Base-by-base conservation (phyloP, 2,329 filamentous ascomycete species). In the Fusarium buxicola region DNA sequence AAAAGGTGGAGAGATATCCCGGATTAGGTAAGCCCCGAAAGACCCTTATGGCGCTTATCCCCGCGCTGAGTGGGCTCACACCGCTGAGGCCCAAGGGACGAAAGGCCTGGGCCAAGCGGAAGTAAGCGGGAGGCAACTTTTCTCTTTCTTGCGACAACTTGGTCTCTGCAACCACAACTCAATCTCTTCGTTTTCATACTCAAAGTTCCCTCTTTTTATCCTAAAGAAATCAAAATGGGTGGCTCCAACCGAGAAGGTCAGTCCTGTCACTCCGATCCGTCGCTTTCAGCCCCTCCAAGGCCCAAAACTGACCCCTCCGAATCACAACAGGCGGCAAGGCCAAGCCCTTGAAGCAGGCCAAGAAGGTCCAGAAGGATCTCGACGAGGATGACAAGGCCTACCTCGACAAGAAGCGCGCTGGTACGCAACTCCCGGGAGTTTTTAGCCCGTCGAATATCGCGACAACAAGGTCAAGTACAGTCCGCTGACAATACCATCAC, bases 321-420 rank as follows among this genome's bases (percentile, higher is more conserved):
- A 51, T 40, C 43, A 58, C 34, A 92, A 57, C 39, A 94, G 91
- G 90, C 77, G 91, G 91, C 83, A 94, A 93, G 84, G 87, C 81
- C 70, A 92, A 93, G 86, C 91, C 91, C 70, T 82, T 92, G 79
- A 97, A 97, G 89, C 86, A 90, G 69, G 83, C 92, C 60, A 97
- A 97, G 89, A 96, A 94, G 86, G 84, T 86, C 50, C 83, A 84
- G 75, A 90, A 89, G 78, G 93, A 97, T 2, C 78, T 94, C 56
- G 94, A 97, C 75, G 93, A 97, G 0, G 92, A 96, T 39, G 93
- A 97, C 66, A 78, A 89, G 75, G 92, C 92, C 7, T 93, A 85
- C 84, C 89, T 88, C 73, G 87, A 90, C 77, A 96, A 93, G 88
- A 90, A 93, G 82, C 87, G 83, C 71, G 92, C 91, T 57, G 92